phyloP scores from a whole-genome alignment of 1,284 basidiomycete species.

The Sanghuangporus weigelae region DNA sequence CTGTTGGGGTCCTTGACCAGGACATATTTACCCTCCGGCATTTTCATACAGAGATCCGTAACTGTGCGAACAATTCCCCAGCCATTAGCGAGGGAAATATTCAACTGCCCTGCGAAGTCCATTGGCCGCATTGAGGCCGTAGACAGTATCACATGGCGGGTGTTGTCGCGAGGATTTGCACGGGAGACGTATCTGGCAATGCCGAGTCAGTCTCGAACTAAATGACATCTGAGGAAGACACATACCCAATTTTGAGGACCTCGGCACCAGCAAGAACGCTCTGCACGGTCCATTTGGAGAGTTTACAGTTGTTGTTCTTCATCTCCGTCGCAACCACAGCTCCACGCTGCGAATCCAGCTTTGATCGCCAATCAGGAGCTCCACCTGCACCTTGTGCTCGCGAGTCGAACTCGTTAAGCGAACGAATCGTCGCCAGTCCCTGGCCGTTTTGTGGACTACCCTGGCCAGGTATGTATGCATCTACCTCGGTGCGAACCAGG shows the following conservation, averaged over 20 bases:
- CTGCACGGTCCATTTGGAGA: slow-evolving; percentile 97
- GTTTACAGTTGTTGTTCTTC: slow-evolving; percentile 99
- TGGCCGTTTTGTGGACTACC: slow-evolving; percentile 69
- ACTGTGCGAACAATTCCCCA: slow-evolving; percentile 98
- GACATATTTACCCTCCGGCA: slow-evolving; percentile 95
- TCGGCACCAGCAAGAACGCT: slow-evolving; percentile 95
- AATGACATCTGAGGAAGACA: slow-evolving; percentile 17
- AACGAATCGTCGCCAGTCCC: slow-evolving; percentile 86
- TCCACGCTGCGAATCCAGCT: slow-evolving; percentile 94
- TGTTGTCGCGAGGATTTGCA: slow-evolving; percentile 89
- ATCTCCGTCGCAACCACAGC: slow-evolving; percentile 99
- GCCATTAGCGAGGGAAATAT: slow-evolving; percentile 92
- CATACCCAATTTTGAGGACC: slow-evolving; percentile 94
- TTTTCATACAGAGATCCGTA: slow-evolving; percentile 88
- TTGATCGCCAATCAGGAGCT: slow-evolving; percentile 95
- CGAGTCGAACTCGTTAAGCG: slow-evolving; percentile 97
- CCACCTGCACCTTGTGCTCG: slow-evolving; percentile 86
- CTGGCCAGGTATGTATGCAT: slow-evolving; percentile 73
- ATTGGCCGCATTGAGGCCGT: slow-evolving; percentile 92
- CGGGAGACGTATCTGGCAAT: slow-evolving; percentile 83
- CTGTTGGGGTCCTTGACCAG: slow-evolving; percentile 95
- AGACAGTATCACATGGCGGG: slow-evolving; percentile 93
- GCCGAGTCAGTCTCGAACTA: slow-evolving; percentile 2
- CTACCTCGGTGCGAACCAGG: slow-evolving; percentile 94
- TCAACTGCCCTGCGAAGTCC: slow-evolving; percentile 94